phyloP scores from a whole-genome alignment of 148 eudicot species.

The Vaccinium myrtillus region DNA sequence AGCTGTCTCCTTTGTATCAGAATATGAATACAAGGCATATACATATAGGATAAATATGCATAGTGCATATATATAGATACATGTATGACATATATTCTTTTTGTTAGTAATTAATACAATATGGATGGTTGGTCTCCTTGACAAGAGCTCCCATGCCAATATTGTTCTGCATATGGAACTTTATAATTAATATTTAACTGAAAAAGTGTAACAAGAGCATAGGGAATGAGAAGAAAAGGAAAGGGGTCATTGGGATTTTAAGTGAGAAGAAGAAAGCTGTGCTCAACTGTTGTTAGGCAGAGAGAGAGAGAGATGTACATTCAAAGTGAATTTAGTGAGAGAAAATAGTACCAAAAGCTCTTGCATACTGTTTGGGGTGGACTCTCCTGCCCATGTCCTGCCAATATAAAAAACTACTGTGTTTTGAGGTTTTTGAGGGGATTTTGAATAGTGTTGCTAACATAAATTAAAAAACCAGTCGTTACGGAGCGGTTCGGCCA shows the following conservation, averaged over 20 bases:
- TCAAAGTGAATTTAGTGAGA: background rate
- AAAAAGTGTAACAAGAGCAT: slow-evolving; percentile 10
- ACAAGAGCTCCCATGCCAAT: slow-evolving; percentile 12
- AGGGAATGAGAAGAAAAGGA: slow-evolving; percentile 16
- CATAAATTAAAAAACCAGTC: no score
- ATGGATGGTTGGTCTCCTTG: slow-evolving; percentile 24
- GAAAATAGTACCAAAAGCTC: background rate
- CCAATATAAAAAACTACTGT: no score
- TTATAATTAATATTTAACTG: background rate
- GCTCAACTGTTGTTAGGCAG: slow-evolving; percentile 11
- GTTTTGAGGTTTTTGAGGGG: no score
- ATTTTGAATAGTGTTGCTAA: no score
- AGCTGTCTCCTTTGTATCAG: slow-evolving; percentile 31
- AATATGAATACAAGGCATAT: slow-evolving; percentile 26
- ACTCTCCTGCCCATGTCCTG: background rate
- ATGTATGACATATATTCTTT: background rate
- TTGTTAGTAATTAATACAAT: background rate
- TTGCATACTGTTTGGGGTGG: background rate
- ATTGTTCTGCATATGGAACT: background rate
- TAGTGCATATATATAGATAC: background rate
- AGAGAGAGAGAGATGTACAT: background rate
- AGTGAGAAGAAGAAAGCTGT: background rate
- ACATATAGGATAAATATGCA: slow-evolving; percentile 5
- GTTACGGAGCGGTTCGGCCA: no score
- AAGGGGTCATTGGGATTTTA: slow-evolving; percentile 18